These are phyloP conservation scores for Ceratopteris richardii DNA, from an alignment of 75 land plant species.

Conservation along the genomic window DNA sequence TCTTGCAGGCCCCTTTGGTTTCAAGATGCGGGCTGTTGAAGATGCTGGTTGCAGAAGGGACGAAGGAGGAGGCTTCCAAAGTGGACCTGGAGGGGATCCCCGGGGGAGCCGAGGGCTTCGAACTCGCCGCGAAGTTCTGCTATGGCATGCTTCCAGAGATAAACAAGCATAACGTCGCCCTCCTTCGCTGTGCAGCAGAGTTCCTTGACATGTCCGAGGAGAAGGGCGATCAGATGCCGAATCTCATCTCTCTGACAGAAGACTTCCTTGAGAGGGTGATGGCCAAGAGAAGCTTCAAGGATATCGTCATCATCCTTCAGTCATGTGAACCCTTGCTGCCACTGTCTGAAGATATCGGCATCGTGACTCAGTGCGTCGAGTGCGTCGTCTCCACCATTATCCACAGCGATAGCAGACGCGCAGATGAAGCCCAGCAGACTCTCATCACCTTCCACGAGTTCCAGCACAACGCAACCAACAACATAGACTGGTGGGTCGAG, in stretches of 20 bases:
- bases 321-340: slow-evolving; percentile 19
- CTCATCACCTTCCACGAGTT: slow-evolving; percentile 5
- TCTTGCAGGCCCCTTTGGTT: slow-evolving; percentile 75
- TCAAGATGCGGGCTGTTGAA: slow-evolving; percentile 79
- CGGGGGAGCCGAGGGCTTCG: slow-evolving; percentile 64
- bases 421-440: not conserved
- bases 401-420: no score
- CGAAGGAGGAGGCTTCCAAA: slow-evolving; percentile 37
- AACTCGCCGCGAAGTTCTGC: slow-evolving; percentile 75
- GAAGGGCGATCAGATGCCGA: slow-evolving; percentile 38
- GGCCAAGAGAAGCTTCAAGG: slow-evolving; percentile 54
- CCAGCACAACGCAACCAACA: not conserved
- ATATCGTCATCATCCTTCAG: slow-evolving; percentile 37
- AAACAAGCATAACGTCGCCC: slow-evolving; percentile 51
- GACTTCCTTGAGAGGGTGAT: slow-evolving; percentile 40
- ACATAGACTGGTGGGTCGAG: slow-evolving; percentile 56
- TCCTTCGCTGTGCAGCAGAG: slow-evolving; percentile 46
- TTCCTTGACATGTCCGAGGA: slow-evolving; percentile 70
- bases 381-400: slow-evolving; percentile 31
- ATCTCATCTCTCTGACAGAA: slow-evolving; percentile 45
- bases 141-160: slow-evolving; percentile 53
- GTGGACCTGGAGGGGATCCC: slow-evolving; percentile 55
- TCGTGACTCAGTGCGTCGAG: slow-evolving; percentile 46
- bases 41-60: slow-evolving; percentile 59
- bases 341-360: slow-evolving; percentile 51